Evolutionary conservation across 352 stramenopile species (phyloP).

Genomic region (Pythium folliculosum): DNA sequence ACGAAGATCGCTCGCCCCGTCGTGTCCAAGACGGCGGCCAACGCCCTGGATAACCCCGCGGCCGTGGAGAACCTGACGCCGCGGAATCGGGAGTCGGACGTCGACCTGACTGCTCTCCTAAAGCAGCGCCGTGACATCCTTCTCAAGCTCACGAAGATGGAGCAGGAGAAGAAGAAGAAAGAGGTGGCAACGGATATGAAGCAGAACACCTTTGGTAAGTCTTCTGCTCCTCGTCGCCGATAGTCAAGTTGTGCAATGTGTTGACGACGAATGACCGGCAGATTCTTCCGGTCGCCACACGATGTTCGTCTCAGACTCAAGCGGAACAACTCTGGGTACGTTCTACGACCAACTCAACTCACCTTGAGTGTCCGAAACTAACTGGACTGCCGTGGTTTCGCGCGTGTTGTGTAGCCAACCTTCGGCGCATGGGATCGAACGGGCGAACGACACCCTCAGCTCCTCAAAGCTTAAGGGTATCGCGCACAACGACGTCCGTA

Average conservation of each 20-base stretch:
- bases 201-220: slow-evolving; percentile 50
- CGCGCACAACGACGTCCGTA: slow-evolving; percentile 45
- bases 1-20: slow-evolving; percentile 77
- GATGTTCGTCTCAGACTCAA: slow-evolving; percentile 46
- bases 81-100: slow-evolving; percentile 68
- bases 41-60: slow-evolving; percentile 75
- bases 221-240: neutral
- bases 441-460: slow-evolving; percentile 31
- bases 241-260: neutral
- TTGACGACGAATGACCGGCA: neutral
- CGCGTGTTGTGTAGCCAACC: slow-evolving; percentile 41
- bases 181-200: slow-evolving; percentile 35
- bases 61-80: slow-evolving; percentile 52
- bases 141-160: slow-evolving; percentile 59
- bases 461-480: slow-evolving; percentile 49
- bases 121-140: slow-evolving; percentile 79
- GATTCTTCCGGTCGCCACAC: slow-evolving; percentile 44
- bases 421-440: slow-evolving; percentile 55
- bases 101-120: slow-evolving; percentile 74
- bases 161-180: slow-evolving; percentile 52
- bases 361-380: neutral
- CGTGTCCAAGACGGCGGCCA: slow-evolving; percentile 75
- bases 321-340: slow-evolving; percentile 39
- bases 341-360: neutral
- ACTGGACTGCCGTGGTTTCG: slow-evolving; percentile 15